Evolutionary conservation across 169 alveolate species (phyloP), one percentile per base, ranked within the genome.

Genomic region (Plasmodium cynomolgi): DNA sequence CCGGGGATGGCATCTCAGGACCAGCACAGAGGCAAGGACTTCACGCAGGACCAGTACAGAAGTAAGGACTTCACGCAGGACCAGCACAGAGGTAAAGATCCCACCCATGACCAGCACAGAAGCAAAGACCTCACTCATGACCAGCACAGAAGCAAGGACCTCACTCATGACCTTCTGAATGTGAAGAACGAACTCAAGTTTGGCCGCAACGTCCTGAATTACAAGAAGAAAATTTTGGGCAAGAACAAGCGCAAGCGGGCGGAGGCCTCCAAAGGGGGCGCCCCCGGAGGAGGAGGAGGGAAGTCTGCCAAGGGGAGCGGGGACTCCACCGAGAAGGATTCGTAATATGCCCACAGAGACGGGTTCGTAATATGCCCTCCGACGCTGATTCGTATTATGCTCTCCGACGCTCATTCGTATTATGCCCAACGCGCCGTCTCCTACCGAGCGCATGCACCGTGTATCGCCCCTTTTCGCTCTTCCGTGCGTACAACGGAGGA

Each of bases 131-230:
- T 11, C 2, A 79, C 17, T 7, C 37, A 79, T 4, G 50, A 34
- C 11, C 34, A 33, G 26, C 58, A 17, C 26, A 44, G n/a, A 47
- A 17, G 20, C 15, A 15, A 29, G 26, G 47, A 73, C n/a, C 9
- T 13, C 77, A 33, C 62, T 8, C 62, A 74, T 17, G 84, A 75
- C 39, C 72, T 79, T 6, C 26, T 80, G 13, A 68, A 79, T 80
- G 83, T 26, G 17, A 79, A 37, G 20, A 68, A 88, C 50, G 94
- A 88, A 39, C 37, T 88, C 13, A 88, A 88, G 47, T 44, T 88
- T 37, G 90, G 94, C 17, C 81, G 85, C 26, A 88, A 88, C 50
- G 15, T 80, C 15, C 2, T 88, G 34, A 88, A 88, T 88, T 88
- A 88, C 82, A 88, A 88, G 54, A 88, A 88, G 56, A 88, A 41